Evolutionary conservation across 1,284 basidiomycete genomes (phyloP).

Genomic region (Volvariella surrecta): DNA sequence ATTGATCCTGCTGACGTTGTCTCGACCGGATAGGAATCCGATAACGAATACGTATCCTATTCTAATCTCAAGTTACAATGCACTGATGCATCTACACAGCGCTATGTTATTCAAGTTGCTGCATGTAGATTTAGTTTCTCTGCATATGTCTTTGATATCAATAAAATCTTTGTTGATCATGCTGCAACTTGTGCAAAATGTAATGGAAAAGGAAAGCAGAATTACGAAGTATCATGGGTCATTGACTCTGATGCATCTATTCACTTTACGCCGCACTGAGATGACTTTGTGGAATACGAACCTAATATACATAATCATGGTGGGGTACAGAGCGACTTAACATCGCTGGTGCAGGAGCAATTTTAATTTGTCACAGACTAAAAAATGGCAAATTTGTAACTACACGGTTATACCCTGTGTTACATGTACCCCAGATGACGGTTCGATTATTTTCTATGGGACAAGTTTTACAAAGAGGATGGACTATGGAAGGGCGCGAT

Average conservation of each 20-base stretch:
- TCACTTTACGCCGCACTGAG: conserved; percentile 5
- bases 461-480: background rate
- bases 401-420: background rate
- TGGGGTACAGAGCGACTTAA: too few species aligned
- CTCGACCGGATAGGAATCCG: too few species aligned
- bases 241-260: conserved; percentile 11
- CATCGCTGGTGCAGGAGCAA: too few species aligned
- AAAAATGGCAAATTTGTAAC: background rate
- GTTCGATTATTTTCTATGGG: conserved; percentile 4
- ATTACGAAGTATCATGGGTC: conserved; percentile 7
- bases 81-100: background rate
- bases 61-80: too few species aligned
- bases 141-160: background rate
- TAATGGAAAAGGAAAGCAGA: conserved; percentile 6
- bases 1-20: too few species aligned
- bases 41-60: too few species aligned
- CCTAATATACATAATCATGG: too few species aligned
- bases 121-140: background rate
- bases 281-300: conserved; percentile 4
- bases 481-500: background rate
- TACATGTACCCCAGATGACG: background rate
- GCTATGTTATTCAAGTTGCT: background rate
- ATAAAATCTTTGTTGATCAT: conserved; percentile 1
- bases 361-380: too few species aligned
- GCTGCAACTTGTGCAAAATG: background rate